Conservation (phyloP, 345 rosid genomes). For the Brassica juncea region DNA sequence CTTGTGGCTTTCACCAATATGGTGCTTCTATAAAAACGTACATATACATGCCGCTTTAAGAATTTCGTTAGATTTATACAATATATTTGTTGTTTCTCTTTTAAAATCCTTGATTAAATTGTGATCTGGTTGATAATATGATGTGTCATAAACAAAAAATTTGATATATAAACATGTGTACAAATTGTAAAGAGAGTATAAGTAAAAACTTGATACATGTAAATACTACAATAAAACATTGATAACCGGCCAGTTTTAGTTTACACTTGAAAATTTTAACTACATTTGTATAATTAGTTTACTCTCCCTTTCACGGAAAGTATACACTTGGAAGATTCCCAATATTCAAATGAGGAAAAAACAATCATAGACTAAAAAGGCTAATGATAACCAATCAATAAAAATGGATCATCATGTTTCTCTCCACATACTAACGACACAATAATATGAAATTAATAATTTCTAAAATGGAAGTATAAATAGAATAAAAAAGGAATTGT, state of each 20-base stretch:
- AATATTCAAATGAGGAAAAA: conserved; percentile 20
- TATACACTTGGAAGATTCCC: conserved; percentile 40
- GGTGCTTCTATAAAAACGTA: conserved; percentile 29
- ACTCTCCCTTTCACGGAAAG: conserved; percentile 42
- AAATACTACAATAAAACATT: neutral
- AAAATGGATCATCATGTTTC: conserved; percentile 38
- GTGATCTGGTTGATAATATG: neutral
- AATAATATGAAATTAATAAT: neutral
- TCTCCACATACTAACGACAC: conserved; percentile 12
- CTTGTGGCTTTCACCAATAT: conserved; percentile 46
- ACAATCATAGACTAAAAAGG: conserved; percentile 39
- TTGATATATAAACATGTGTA: too few species aligned
- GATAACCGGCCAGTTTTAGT: neutral
- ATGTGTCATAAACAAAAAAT: neutral
- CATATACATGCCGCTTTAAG: conserved; percentile 27
- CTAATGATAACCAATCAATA: conserved; percentile 40
- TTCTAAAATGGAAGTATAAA: neutral
- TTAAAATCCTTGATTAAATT: neutral
- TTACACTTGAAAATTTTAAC: neutral
- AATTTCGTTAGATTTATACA: conserved; percentile 8
- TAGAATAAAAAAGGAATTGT: conserved; percentile 25
- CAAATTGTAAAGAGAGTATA: too few species aligned
- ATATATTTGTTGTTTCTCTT: neutral
- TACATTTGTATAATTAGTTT: neutral
- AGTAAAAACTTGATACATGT: neutral